These are phyloP conservation scores for Globisporangium viniferum DNA, from an alignment of 352 stramenopile species.

Conservation along the genomic window DNA sequence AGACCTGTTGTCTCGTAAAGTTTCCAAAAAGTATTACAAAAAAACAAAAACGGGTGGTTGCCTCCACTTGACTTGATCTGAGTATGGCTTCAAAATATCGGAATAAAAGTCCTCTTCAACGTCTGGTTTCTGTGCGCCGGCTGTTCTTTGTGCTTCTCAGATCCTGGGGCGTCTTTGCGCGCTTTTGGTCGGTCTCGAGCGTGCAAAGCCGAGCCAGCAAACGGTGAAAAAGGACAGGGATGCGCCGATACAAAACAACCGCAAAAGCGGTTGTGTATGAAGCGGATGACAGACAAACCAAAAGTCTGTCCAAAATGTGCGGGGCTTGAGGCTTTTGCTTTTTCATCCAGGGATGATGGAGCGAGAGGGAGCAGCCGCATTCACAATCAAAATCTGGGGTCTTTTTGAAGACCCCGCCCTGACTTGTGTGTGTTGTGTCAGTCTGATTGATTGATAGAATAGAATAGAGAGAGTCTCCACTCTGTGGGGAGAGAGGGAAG, in stretches of 20 bases:
- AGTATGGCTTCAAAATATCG: not conserved
- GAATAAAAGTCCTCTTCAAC: not conserved
- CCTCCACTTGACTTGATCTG: not conserved
- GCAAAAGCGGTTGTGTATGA: not conserved
- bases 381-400: not conserved
- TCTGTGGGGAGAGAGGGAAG: not conserved
- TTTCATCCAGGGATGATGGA: not conserved
- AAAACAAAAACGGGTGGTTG: not conserved
- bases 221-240: not conserved
- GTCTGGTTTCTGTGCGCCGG: not conserved
- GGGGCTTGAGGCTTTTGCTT: not conserved
- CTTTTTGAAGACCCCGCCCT: not conserved
- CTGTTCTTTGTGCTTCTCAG: constrained; percentile 1
- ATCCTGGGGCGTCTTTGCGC: not conserved
- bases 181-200: not conserved
- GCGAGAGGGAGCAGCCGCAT: not conserved
- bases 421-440: not conserved
- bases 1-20: not conserved
- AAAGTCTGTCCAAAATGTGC: not conserved
- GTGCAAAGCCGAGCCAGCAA: not conserved
- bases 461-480: not conserved
- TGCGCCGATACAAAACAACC: not conserved
- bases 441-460: not conserved
- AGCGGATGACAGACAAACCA: not conserved
- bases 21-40: not conserved